Percentiles rank a stretch among this genome's conserved stretches.
These are phyloP conservation scores for Pseudopithomyces maydicus DNA, from an alignment of 2,329 filamentous ascomycete genomes.

Conservation along the genomic window DNA sequence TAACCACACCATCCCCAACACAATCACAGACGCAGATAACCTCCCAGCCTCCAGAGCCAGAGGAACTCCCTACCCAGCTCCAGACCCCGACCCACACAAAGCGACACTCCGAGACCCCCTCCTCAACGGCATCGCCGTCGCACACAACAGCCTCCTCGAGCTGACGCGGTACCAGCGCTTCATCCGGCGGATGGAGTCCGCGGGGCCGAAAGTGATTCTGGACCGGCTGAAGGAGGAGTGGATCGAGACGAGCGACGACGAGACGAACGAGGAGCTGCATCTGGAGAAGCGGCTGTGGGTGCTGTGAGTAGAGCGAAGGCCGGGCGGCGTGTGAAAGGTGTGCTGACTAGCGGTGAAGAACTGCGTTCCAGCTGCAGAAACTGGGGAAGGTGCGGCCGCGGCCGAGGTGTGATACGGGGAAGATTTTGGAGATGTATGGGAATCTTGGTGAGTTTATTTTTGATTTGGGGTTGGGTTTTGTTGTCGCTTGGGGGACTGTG, in stretches of 20 bases:
- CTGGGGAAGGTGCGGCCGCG: constrained; percentile 30
- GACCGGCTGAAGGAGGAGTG: constrained; percentile 59
- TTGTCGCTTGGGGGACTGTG: not conserved
- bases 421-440: constrained; percentile 46
- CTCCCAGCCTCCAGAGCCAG: too few relatives aligned
- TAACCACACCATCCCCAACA: too few relatives aligned
- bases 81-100: not conserved
- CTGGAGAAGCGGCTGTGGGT: constrained; percentile 67
- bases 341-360: constrained; percentile 26
- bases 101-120: constrained; percentile 21
- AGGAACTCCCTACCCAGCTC: too few relatives aligned
- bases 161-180: constrained; percentile 57
- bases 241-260: constrained; percentile 45
- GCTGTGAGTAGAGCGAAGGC: constrained; percentile 38
- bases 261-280: constrained; percentile 55
- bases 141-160: constrained; percentile 28
- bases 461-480: not conserved
- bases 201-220: constrained; percentile 58
- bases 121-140: constrained; percentile 20
- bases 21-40: too few relatives aligned
- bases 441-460: constrained; percentile 43
- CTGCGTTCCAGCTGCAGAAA: constrained; percentile 53
- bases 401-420: constrained; percentile 36
- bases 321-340: not conserved
- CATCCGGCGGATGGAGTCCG: constrained; percentile 60